Percentiles rank a stretch among this genome's conserved stretches.
These are phyloP conservation scores for Colletotrichum acutatum DNA, from an alignment of 2,329 filamentous ascomycete genomes.

Conservation along the genomic window DNA sequence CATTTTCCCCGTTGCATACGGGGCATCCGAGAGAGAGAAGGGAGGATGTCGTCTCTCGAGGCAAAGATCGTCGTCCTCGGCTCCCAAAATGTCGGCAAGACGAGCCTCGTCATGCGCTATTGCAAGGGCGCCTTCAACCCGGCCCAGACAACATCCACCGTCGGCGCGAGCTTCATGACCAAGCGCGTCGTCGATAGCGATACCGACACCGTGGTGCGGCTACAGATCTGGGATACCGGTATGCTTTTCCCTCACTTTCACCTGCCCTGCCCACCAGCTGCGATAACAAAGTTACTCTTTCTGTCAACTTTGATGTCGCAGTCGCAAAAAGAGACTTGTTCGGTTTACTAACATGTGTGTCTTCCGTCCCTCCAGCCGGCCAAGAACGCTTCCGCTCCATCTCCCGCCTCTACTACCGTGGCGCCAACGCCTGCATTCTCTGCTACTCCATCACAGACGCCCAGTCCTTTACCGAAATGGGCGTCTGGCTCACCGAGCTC, in stretches of 20 bases:
- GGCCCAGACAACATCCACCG: constrained; percentile 73
- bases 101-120: constrained; percentile 80
- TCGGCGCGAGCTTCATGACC: constrained; percentile 83
- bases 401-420: constrained; percentile 94
- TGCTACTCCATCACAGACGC: constrained; percentile 95
- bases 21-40: neutral
- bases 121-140: constrained; percentile 79
- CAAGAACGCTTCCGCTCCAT: constrained; percentile 97
- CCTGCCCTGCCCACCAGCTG: too few relatives aligned
- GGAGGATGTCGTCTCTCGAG: constrained; percentile 71
- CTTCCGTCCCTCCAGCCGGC: constrained; percentile 64
- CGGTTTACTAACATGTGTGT: neutral
- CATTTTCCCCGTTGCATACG: too few relatives aligned
- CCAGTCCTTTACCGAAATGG: constrained; percentile 90
- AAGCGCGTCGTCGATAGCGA: constrained; percentile 86
- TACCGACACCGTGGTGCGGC: constrained; percentile 85
- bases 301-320: neutral
- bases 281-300: neutral
- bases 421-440: constrained; percentile 91
- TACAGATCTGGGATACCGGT: constrained; percentile 97
- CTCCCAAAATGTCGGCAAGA: constrained; percentile 83
- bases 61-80: constrained; percentile 86
- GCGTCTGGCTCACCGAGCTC: constrained; percentile 87
- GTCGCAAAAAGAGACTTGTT: neutral
- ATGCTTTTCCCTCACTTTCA: constrained; percentile 27